A percentile compares a stretch with the other conserved stretches of the same genome.
Evolutionary conservation across 306 rosid genomes (phyloP).

Genomic region (Elaeagnus macrophylla): DNA sequence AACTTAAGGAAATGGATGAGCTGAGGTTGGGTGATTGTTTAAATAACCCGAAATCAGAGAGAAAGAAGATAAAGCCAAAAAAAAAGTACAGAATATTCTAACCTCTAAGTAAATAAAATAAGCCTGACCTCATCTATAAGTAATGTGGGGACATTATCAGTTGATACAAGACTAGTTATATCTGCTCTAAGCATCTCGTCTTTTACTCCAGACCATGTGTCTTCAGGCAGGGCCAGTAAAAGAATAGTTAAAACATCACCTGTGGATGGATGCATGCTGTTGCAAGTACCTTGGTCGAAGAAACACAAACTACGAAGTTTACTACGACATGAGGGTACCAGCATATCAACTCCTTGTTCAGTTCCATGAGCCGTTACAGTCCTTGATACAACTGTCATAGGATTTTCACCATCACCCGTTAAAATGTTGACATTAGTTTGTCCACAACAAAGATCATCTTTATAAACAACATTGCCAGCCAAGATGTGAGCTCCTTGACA

Average conservation of each 20-base stretch:
- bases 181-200: slow-evolving; percentile 47
- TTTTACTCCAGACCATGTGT: slow-evolving; percentile 73
- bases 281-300: slow-evolving; percentile 34
- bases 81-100: too few relatives aligned
- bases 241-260: slow-evolving; percentile 76
- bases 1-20: background rate
- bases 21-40: too few relatives aligned
- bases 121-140: slow-evolving; percentile 84
- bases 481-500: slow-evolving; percentile 87
- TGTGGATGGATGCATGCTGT: slow-evolving; percentile 60
- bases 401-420: slow-evolving; percentile 50
- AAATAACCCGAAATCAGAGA: too few relatives aligned
- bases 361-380: slow-evolving; percentile 54
- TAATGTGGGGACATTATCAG: slow-evolving; percentile 61
- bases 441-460: slow-evolving; percentile 48
- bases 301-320: slow-evolving; percentile 32
- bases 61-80: too few relatives aligned
- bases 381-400: slow-evolving; percentile 61
- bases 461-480: slow-evolving; percentile 35
- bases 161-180: slow-evolving; percentile 48
- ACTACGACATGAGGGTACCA: slow-evolving; percentile 58
- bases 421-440: slow-evolving; percentile 62
- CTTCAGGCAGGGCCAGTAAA: slow-evolving; percentile 63
- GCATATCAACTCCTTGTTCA: slow-evolving; percentile 64
- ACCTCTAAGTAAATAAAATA: too few relatives aligned